Evolutionary conservation across 495 filamentous ascomycete species (phyloP), one percentile per base, ranked within the genome.

Genomic region (Aspergillus sclerotioniger): DNA sequence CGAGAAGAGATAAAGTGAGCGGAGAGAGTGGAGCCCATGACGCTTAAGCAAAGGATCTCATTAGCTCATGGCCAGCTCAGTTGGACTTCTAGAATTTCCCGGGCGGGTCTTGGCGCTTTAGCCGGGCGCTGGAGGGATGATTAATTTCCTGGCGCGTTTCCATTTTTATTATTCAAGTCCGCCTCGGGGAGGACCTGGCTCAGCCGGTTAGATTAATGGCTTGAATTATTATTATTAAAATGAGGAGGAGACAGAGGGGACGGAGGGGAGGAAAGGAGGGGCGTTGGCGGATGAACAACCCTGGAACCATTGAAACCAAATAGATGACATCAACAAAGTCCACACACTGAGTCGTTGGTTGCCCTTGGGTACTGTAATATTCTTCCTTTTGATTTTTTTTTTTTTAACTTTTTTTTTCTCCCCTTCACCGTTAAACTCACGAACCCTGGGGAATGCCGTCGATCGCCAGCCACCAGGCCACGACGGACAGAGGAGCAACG

Each of bases 21-120:
- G 50, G 59, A 62, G 54, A 61, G 17, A 52, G 54, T 55, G 51
- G 41, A 46, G 48, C 45, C 28, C 6, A 56, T 51, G 58, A 60
- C 58, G 53, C 58, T 56, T 56, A 60, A 56, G 53, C 58, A 60
- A 60, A 37, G 46, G 52, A 60, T 56, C 52, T 55, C 19, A 56
- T 61, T 48, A 60, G 49, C 50, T 61, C 48, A 15, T 53, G 43
- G 32, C 29, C 51, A 47, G 19, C 50, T 58, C 41, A 28, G 44
- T 51, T 52, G 46, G 55, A 56, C 63, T 66, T 67, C 59, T 57
- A 61, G 59, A 61, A 61, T 60, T 45, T 32, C 47, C 47, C 51
- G 51, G 57, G 44, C 37, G 37, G 37, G 37, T 41, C 37, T 41
- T 41, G 37, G 37, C 37, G 12, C 37, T n/a, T 41, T 41, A 41